These are phyloP conservation scores for Psilocybe tampanensis DNA, from an alignment of 768 basidiomycete genomes.

Conservation along the genomic window DNA sequence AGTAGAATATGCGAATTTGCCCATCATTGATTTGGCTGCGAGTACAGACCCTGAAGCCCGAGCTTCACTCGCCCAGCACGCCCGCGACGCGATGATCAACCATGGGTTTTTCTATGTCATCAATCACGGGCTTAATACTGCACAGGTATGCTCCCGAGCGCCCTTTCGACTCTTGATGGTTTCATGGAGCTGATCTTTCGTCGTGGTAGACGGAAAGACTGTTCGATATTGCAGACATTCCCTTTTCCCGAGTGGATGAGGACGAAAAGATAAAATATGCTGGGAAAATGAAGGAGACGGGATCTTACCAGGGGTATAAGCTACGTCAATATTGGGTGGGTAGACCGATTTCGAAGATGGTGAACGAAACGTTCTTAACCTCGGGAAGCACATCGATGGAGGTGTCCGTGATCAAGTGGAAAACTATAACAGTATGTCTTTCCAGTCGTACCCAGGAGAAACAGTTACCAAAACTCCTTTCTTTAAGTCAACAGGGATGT, in stretches of 20 bases:
- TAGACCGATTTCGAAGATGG: not conserved
- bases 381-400: constrained; percentile 56
- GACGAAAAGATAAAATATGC: constrained; percentile 46
- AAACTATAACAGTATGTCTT: constrained; percentile 56
- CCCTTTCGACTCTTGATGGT: not conserved
- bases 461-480: too few relatives aligned
- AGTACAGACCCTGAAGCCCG: constrained; percentile 39
- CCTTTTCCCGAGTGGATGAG: constrained; percentile 40
- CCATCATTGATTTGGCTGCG: constrained; percentile 52
- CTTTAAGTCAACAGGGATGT: constrained; percentile 53
- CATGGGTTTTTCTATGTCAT: constrained; percentile 53
- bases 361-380: not conserved
- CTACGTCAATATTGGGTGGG: constrained; percentile 54
- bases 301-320: constrained; percentile 60
- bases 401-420: constrained; percentile 69
- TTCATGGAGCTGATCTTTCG: not conserved
- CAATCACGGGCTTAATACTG: constrained; percentile 45
- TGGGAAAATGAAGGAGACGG: constrained; percentile 40
- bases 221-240: constrained; percentile 51
- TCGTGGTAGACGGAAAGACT: constrained; percentile 42
- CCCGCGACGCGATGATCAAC: constrained; percentile 45
- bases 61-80: constrained; percentile 36
- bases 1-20: constrained; percentile 49
- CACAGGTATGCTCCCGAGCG: constrained; percentile 31
- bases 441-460: too few relatives aligned